Percentiles rank a stretch among this genome's conserved stretches.
These are phyloP conservation scores for Colletotrichum agaves DNA, from an alignment of 2,329 filamentous ascomycete genomes.

Conservation along the genomic window DNA sequence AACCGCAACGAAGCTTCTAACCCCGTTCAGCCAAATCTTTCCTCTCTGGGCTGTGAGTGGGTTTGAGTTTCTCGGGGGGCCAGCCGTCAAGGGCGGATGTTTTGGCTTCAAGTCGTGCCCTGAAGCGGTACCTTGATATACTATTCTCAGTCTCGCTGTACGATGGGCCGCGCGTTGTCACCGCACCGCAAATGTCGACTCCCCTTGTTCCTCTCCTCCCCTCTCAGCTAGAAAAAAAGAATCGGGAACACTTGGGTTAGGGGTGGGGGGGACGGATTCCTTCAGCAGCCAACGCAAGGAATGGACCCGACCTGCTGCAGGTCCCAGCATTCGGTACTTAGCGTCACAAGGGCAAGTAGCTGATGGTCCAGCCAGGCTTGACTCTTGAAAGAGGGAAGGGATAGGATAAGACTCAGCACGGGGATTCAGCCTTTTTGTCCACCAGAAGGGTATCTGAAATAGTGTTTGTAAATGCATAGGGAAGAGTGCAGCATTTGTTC, in stretches of 20 bases:
- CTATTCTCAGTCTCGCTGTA: neutral
- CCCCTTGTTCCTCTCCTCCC: constrained; percentile 13
- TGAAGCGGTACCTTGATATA: too few relatives aligned
- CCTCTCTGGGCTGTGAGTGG: neutral
- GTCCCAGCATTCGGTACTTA: constrained; percentile 29
- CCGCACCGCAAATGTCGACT: neutral
- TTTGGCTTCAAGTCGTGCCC: neutral
- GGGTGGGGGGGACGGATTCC: constrained; percentile 31
- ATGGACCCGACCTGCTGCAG: constrained; percentile 32
- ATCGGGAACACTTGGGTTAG: constrained; percentile 28
- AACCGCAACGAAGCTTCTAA: constrained; percentile 22
- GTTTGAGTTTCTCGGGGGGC: constrained; percentile 3
- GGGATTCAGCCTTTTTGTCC: too few relatives aligned
- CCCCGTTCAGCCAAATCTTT: constrained; percentile 15
- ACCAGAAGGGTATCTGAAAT: too few relatives aligned
- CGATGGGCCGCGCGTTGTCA: neutral
- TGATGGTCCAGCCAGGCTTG: constrained; percentile 24
- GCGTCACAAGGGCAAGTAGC: constrained; percentile 29
- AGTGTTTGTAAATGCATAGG: too few relatives aligned
- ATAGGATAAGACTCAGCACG: neutral
- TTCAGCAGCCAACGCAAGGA: constrained; percentile 32
- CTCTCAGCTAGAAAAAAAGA: constrained; percentile 19
- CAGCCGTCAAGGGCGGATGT: constrained; percentile 3
- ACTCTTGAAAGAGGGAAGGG: neutral
- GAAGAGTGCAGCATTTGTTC: too few relatives aligned